A percentile compares a stretch with the other conserved stretches of the same genome.
Conservation (phyloP, 371 early-diverging fungal genomes). For the Thermomucor indicae-seudaticae region DNA sequence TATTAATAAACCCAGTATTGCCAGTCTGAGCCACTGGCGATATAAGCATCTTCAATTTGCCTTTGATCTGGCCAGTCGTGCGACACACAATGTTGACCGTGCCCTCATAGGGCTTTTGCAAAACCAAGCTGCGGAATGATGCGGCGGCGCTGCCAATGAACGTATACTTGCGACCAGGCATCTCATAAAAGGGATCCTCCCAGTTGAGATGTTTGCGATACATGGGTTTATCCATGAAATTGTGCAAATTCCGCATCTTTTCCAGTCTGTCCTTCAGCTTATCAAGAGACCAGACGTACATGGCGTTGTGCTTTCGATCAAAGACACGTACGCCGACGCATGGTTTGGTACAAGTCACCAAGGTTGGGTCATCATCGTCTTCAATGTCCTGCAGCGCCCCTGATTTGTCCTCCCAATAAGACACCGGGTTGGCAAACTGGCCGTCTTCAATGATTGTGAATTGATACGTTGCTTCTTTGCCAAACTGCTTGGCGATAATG, state of each 20-base stretch:
- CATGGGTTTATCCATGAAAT: slow-evolving; percentile 66
- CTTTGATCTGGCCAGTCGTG: slow-evolving; percentile 51
- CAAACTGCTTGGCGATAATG: slow-evolving; percentile 75
- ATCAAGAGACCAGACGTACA: slow-evolving; percentile 75
- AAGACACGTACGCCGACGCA: slow-evolving; percentile 69
- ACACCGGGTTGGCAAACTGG: slow-evolving; percentile 45
- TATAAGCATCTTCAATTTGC: slow-evolving; percentile 40
- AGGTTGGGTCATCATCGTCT: slow-evolving; percentile 48
- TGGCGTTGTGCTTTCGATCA: slow-evolving; percentile 64
- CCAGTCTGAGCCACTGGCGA: slow-evolving; percentile 42
- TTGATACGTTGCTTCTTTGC: slow-evolving; percentile 77
- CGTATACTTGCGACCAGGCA: slow-evolving; percentile 58
- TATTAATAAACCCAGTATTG: too few species aligned
- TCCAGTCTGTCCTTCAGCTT: slow-evolving; percentile 64
- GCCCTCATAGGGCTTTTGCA: slow-evolving; percentile 48
- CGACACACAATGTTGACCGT: slow-evolving; percentile 53
- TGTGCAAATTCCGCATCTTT: slow-evolving; percentile 76
- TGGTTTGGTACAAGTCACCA: slow-evolving; percentile 49
- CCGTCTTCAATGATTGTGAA: slow-evolving; percentile 68
- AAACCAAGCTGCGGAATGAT: slow-evolving; percentile 44
- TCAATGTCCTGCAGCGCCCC: slow-evolving; percentile 50
- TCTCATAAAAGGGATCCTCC: slow-evolving; percentile 76
- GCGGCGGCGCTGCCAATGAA: slow-evolving; percentile 62
- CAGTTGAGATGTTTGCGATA: slow-evolving; percentile 73
- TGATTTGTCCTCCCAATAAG: slow-evolving; percentile 57